Evolutionary conservation across 768 basidiomycete genomes (phyloP).

Genomic region (Termitomyces eurrhizus): DNA sequence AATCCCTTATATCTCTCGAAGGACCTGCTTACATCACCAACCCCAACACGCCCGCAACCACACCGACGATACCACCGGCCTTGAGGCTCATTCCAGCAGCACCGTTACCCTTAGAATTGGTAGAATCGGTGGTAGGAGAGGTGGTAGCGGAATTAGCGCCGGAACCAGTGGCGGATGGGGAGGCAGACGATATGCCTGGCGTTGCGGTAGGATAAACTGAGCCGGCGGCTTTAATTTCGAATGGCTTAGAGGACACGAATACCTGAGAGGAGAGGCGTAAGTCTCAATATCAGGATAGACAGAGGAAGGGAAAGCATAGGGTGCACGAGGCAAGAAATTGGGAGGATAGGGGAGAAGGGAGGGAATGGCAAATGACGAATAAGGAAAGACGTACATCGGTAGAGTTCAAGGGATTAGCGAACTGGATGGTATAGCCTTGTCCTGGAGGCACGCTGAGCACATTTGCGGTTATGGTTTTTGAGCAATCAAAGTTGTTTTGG

Average conservation of each 20-base stretch:
- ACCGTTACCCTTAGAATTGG: neutral
- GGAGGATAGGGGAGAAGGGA: neutral
- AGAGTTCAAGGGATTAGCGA: constrained; percentile 48
- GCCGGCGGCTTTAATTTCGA: constrained; percentile 41
- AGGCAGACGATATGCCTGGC: neutral
- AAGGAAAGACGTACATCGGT: constrained; percentile 43
- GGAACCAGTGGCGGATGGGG: constrained; percentile 1
- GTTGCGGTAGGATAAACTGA: constrained; percentile 17
- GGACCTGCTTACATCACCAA: neutral
- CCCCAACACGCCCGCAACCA: neutral
- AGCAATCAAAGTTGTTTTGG: constrained; percentile 57
- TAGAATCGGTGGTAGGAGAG: neutral
- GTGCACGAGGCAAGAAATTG: neutral
- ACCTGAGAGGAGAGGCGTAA: constrained; percentile 32
- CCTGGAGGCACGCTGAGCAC: constrained; percentile 38
- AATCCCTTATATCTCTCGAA: neutral
- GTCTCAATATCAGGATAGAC: neutral
- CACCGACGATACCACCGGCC: neutral
- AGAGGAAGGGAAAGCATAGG: neutral
- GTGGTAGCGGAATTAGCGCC: neutral
- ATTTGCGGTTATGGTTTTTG: constrained; percentile 44
- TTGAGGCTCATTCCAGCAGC: neutral
- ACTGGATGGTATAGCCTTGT: constrained; percentile 43
- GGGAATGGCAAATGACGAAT: neutral
- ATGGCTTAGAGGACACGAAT: constrained; percentile 49